Percentiles rank a stretch among this genome's conserved stretches.
Evolutionary conservation across 176 grass and related monocot genomes (phyloP).

Genomic region (Triticum dicoccoides): DNA sequence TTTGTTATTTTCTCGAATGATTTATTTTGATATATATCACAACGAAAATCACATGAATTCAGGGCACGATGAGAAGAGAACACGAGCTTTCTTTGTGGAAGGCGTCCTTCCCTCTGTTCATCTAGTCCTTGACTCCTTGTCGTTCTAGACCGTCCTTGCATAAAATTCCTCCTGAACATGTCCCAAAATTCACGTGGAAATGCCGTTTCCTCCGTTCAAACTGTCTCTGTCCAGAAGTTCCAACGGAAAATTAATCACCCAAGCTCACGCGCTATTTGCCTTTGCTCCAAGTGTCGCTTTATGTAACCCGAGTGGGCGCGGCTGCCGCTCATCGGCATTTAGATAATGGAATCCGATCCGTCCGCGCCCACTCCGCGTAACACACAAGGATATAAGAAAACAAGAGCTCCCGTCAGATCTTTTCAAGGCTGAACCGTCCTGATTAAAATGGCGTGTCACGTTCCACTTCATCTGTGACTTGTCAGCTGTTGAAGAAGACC

Average conservation of each 20-base stretch:
- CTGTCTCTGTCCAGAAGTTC: background rate
- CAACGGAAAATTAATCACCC: background rate
- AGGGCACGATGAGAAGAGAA: too few species aligned
- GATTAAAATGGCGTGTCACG: background rate
- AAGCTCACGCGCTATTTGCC: background rate
- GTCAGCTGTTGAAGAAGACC: background rate
- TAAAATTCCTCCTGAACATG: too few species aligned
- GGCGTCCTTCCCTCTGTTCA: too few species aligned
- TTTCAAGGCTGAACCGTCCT: background rate
- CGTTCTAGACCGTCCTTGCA: too few species aligned
- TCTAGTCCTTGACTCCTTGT: too few species aligned
- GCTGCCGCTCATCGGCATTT: too few species aligned
- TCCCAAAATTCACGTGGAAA: background rate
- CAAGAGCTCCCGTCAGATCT: constrained; percentile 1
- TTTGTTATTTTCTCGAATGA: too few species aligned
- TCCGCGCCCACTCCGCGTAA: constrained; percentile 16
- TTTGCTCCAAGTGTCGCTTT: background rate
- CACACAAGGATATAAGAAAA: background rate
- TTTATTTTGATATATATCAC: too few species aligned
- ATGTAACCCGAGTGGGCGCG: background rate
- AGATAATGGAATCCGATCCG: background rate
- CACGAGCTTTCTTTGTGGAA: too few species aligned
- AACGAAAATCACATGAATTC: too few species aligned
- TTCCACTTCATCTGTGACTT: background rate
- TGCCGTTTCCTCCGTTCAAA: background rate